Evolutionary conservation across 225 moss, liverwort and hornwort species (phyloP), one percentile per base, ranked within the genome.

Genomic region (Physcomitrellopsis africana): DNA sequence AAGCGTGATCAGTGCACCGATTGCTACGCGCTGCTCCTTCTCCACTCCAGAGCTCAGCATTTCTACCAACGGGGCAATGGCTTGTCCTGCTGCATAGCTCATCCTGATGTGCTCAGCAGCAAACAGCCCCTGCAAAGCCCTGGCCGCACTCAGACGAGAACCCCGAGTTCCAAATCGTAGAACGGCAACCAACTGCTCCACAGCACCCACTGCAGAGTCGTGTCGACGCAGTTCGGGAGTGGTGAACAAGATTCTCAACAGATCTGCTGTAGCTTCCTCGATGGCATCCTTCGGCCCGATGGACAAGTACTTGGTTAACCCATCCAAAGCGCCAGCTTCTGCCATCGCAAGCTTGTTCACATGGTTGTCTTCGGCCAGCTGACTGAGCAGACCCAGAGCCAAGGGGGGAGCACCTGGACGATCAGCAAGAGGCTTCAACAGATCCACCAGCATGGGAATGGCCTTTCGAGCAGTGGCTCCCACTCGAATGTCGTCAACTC

Each of bases 391-490:
- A 45, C 99, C 92, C 60, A 99, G 76, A 2, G 99, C 95, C 74
- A 99, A 86, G 8, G 99, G 93, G 1, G 99, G 95, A 68, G 99
- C 99, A 51, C 95, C 99, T 4, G 99, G 99, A 32, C 95, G 95
- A 78, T 99, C 92, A 15, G 95, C 89, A 55, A 95, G 85, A 12
- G 99, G 99, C 77, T 99, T 99, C 69, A 99, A 79, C 67, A 95
- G 85, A 66, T 99, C 95, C 48, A 99, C 95, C 77, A 99, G 81
- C 76, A 92, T 92, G 19, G 99, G 99, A 52, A 99, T 95, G 63
- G 99, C 99, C 79, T 99, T 99, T 9, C 99, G 89, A 19, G 99
- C 99, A 52, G 95, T 99, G 10, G 99, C 93, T 42, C 99, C 99
- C 11, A 89, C 90, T 54, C 95, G 92, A 61, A 95, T 99, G 78